Conservation (phyloP, 352 stramenopile species). For the Phytopythium kandeliae region DNA sequence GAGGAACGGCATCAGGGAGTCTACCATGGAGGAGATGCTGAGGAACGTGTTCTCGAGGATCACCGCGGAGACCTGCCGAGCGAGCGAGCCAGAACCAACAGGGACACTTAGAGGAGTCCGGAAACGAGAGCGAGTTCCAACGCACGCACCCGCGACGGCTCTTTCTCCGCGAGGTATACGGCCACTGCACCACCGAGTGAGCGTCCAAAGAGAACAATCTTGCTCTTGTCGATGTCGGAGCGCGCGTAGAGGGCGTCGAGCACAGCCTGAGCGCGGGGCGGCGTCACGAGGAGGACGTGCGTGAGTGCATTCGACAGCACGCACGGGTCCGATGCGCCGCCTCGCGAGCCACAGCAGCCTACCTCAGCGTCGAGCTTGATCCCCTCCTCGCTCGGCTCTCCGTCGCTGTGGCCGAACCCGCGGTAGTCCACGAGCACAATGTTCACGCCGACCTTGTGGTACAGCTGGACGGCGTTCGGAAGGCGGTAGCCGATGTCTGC, state of each 20-base stretch:
- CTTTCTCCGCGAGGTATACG: conserved; percentile 84
- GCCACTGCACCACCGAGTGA: conserved; percentile 91
- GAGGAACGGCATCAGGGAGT: conserved; percentile 90
- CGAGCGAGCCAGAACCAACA: neutral
- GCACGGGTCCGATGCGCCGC: no score
- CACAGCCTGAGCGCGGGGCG: conserved; percentile 35
- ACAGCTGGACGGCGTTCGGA: conserved; percentile 90
- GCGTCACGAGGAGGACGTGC: conserved; percentile 3
- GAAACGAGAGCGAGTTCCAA: neutral
- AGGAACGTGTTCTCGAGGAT: conserved; percentile 95
- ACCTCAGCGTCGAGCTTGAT: conserved; percentile 91
- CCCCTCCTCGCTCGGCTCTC: conserved; percentile 80
- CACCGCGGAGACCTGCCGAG: conserved; percentile 83
- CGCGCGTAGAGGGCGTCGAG: conserved; percentile 70
- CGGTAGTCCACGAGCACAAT: conserved; percentile 94
- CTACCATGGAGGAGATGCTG: conserved; percentile 92
- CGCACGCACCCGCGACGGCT: conserved; percentile 43
- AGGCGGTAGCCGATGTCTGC: conserved; percentile 92
- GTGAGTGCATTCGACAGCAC: neutral
- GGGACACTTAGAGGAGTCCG: no score
- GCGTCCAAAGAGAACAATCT: conserved; percentile 90
- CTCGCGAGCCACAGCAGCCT: neutral
- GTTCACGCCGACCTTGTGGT: conserved; percentile 82
- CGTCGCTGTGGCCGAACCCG: conserved; percentile 90
- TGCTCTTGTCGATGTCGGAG: conserved; percentile 78